Percentiles rank a stretch among this genome's conserved stretches.
Evolutionary conservation across 202 grass and related monocot genomes (phyloP).

Genomic region (Schoenoplectus triqueter): DNA sequence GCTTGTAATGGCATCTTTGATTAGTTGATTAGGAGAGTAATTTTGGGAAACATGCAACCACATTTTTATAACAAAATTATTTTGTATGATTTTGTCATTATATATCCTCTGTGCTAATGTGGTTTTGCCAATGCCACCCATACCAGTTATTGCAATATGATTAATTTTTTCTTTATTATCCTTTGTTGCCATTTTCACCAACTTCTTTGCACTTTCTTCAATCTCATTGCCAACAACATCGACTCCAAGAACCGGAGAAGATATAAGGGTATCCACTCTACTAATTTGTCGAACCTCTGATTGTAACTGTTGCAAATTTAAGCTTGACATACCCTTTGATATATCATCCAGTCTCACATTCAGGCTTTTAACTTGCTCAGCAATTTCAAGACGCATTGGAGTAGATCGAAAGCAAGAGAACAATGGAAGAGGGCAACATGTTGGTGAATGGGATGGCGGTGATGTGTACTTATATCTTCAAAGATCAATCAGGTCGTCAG

Average conservation of each 20-base stretch:
- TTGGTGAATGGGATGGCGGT: neutral
- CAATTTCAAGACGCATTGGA: neutral
- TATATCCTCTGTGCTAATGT: constrained; percentile 49
- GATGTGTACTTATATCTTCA: constrained; percentile 27
- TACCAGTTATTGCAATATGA: constrained; percentile 41
- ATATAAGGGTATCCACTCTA: neutral
- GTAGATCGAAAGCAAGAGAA: constrained; percentile 2
- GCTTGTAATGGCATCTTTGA: constrained; percentile 38
- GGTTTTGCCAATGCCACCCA: constrained; percentile 51
- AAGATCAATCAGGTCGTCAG: constrained; percentile 40
- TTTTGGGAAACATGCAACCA: constrained; percentile 40
- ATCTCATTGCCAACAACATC: constrained; percentile 43
- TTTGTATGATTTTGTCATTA: neutral
- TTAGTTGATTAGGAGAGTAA: constrained; percentile 12
- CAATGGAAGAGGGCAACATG: neutral
- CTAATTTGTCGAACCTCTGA: neutral
- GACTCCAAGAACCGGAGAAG: constrained; percentile 30
- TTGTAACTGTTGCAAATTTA: neutral
- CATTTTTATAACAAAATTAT: neutral
- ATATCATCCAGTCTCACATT: constrained; percentile 17
- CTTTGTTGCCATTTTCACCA: constrained; percentile 1
- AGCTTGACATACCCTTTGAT: neutral
- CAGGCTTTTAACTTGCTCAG: neutral
- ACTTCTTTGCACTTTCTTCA: neutral
- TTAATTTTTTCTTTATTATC: constrained; percentile 6